These are phyloP conservation scores for Fusarium chuoi DNA, from an alignment of 2,329 filamentous ascomycete genomes.

Conservation along the genomic window DNA sequence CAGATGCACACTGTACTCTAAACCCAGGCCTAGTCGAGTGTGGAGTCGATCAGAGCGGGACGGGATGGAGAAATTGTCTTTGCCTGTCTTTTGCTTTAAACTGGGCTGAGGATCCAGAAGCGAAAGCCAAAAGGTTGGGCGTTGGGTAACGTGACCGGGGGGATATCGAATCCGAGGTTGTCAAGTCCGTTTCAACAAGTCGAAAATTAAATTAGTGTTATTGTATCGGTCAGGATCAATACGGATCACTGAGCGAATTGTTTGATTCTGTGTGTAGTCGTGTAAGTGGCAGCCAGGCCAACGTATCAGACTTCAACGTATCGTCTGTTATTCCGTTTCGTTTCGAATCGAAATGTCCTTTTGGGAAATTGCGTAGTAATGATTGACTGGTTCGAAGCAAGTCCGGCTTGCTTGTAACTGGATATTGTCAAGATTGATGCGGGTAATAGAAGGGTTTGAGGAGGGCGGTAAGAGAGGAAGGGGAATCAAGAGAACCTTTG, in stretches of 20 bases:
- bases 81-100: slow-evolving; percentile 12
- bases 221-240: slow-evolving; percentile 40
- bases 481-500: slow-evolving; percentile 54
- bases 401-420: slow-evolving; percentile 67
- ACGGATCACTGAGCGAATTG: slow-evolving; percentile 40
- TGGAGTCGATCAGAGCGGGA: slow-evolving; percentile 46
- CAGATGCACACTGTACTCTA: slow-evolving; percentile 10
- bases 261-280: slow-evolving; percentile 27
- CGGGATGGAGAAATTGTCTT: slow-evolving; percentile 43
- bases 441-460: slow-evolving; percentile 47
- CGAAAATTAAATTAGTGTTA: slow-evolving; percentile 48
- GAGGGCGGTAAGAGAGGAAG: slow-evolving; percentile 49
- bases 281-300: slow-evolving; percentile 42
- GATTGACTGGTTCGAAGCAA: slow-evolving; percentile 67
- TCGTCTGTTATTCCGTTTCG: slow-evolving; percentile 29
- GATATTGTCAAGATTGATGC: slow-evolving; percentile 41
- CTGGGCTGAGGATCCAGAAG: slow-evolving; percentile 38
- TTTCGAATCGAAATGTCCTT: slow-evolving; percentile 30
- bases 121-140: slow-evolving; percentile 40
- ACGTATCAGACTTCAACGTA: slow-evolving; percentile 45
- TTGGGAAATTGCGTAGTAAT: slow-evolving; percentile 48
- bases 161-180: slow-evolving; percentile 33
- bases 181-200: slow-evolving; percentile 40
- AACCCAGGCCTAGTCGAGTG: slow-evolving; percentile 21
- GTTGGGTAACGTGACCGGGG: slow-evolving; percentile 36